Conservation (phyloP, 352 stramenopile species). For the Pythium utonaiense region DNA sequence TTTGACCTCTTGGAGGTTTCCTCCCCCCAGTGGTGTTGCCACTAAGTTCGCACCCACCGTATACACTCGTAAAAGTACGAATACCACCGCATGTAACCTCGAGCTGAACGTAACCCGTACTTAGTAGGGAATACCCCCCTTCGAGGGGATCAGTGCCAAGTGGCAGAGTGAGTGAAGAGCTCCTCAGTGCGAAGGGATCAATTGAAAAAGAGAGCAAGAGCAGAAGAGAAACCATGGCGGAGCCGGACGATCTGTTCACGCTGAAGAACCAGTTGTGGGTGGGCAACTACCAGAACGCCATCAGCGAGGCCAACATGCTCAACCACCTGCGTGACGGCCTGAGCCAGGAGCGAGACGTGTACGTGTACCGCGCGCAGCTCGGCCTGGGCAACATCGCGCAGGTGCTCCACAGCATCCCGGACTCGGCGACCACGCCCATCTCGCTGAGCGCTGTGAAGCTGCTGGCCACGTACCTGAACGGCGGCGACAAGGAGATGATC, state of each 20-base stretch:
- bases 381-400: conserved; percentile 87
- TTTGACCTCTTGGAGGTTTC: conserved; percentile 14
- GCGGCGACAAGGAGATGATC: conserved; percentile 84
- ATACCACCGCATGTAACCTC: no score
- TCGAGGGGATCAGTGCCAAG: no score
- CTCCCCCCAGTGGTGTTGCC: conserved; percentile 5
- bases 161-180: conserved; percentile 16
- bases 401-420: conserved; percentile 86
- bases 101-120: conserved; percentile 8
- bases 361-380: conserved; percentile 90
- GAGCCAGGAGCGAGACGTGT: conserved; percentile 92
- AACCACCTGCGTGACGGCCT: conserved; percentile 82
- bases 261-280: conserved; percentile 97
- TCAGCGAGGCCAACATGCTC: conserved; percentile 90
- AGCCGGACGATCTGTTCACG: conserved; percentile 98
- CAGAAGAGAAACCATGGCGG: conserved; percentile 77
- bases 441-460: conserved; percentile 84
- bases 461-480: conserved; percentile 79
- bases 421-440: conserved; percentile 60
- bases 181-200: no score
- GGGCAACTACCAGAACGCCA: conserved; percentile 93
- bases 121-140: conserved; percentile 1
- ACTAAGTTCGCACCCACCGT: conserved; percentile 1
- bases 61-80: conserved; percentile 2
- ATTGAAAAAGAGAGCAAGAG: neutral